A percentile compares a stretch with the other conserved stretches of the same genome.
These are phyloP conservation scores for Ochetophila trinervis DNA, from an alignment of 306 rosid species.

Conservation along the genomic window DNA sequence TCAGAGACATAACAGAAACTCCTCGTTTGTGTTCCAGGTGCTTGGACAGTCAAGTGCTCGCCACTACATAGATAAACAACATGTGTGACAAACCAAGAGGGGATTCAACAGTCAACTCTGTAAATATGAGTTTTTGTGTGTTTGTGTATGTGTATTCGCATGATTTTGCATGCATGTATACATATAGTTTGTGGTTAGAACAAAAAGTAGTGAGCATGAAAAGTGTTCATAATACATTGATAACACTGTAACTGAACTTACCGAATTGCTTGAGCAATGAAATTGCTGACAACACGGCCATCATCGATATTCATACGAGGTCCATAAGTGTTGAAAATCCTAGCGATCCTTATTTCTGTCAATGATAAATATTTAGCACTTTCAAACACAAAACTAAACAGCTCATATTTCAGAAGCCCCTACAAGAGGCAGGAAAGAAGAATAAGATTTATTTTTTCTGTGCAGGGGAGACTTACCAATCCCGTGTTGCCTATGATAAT, in stretches of 20 bases:
- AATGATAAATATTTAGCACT: constrained; percentile 2
- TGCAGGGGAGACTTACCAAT: constrained; percentile 42
- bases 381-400: background rate
- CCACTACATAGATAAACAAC: constrained; percentile 40
- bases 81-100: background rate
- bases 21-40: constrained; percentile 51
- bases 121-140: no score
- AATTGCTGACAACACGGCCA: constrained; percentile 98
- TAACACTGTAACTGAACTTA: constrained; percentile 23
- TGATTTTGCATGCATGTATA: no score
- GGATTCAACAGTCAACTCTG: background rate
- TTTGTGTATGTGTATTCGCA: no score
- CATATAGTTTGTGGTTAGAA: background rate
- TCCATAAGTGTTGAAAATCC: constrained; percentile 95
- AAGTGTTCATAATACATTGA: background rate
- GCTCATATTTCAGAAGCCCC: background rate
- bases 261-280: constrained; percentile 97
- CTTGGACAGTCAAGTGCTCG: constrained; percentile 58
- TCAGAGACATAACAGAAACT: constrained; percentile 59
- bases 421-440: background rate
- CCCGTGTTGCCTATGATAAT: constrained; percentile 98
- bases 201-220: no score
- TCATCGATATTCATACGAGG: constrained; percentile 98
- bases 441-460: no score
- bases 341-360: constrained; percentile 79